Evolutionary conservation across 2,329 filamentous ascomycete species (phyloP).

Genomic region (Ascochyta viciae-villosae): DNA sequence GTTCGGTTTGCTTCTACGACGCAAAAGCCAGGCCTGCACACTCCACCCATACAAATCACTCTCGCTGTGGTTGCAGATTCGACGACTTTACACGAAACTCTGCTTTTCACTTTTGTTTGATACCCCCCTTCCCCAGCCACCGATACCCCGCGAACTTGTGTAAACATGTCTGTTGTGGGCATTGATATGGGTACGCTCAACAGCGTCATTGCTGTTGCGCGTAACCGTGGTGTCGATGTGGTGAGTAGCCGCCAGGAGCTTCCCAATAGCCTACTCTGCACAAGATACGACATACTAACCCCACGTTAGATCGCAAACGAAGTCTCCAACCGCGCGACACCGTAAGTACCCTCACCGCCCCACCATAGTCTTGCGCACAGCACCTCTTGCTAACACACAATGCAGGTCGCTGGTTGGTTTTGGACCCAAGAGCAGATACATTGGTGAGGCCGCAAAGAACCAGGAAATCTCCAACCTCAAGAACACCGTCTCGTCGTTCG

Average conservation of each 20-base stretch:
- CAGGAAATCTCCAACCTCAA: conserved; percentile 99
- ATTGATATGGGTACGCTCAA: conserved; percentile 96
- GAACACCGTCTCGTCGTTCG: conserved; percentile 93
- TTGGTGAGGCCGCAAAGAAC: conserved; percentile 95
- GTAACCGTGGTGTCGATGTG: conserved; percentile 98
- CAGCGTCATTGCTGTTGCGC: conserved; percentile 95
- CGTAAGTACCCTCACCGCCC: conserved; percentile 69
- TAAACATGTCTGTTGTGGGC: conserved; percentile 71
- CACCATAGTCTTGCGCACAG: conserved; percentile 3
- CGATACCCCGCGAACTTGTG: conserved; percentile 40
- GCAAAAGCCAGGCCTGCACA: conserved; percentile 20
- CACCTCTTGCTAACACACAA: conserved; percentile 16
- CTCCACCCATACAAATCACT: conserved; percentile 14
- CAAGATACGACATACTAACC: conserved; percentile 37
- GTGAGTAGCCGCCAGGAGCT: conserved; percentile 65
- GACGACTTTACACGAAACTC: conserved; percentile 13
- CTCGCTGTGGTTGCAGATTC: conserved; percentile 12
- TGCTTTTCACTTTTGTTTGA: conserved; percentile 19
- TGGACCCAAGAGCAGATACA: conserved; percentile 89
- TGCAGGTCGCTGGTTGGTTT: conserved; percentile 86
- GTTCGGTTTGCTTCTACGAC: conserved; percentile 16
- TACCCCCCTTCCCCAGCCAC: conserved; percentile 16
- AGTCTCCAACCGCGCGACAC: conserved; percentile 96
- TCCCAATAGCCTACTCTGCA: neutral
- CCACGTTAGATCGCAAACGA: conserved; percentile 87